phyloP scores from a whole-genome alignment of 1,284 basidiomycete species.

The Vanrija sp. region DNA sequence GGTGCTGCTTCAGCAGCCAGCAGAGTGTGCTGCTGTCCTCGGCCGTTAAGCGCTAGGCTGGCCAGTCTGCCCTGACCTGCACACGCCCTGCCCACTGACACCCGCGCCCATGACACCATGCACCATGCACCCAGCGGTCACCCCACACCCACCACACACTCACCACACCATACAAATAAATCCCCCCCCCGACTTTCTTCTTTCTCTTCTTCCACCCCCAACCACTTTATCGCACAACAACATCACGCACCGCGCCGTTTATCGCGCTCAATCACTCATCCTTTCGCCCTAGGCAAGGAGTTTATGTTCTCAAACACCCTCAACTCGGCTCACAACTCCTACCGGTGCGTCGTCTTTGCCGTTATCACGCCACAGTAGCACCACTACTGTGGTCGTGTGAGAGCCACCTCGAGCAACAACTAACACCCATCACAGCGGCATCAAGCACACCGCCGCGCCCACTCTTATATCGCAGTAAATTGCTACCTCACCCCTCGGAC shows the following conservation, averaged over 20 bases:
- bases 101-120: too few relatives aligned
- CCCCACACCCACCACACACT: too few relatives aligned
- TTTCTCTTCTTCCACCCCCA: background rate
- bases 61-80: too few relatives aligned
- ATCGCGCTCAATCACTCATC: conserved; percentile 3
- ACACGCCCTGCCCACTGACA: too few relatives aligned
- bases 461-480: conserved; percentile 40
- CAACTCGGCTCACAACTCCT: conserved; percentile 45
- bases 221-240: background rate
- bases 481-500: conserved; percentile 8
- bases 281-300: conserved; percentile 7
- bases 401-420: background rate
- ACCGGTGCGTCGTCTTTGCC: conserved; percentile 31
- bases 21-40: too few relatives aligned
- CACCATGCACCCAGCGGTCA: too few relatives aligned
- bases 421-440: conserved; percentile 38
- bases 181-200: background rate
- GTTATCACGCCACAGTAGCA: conserved; percentile 24
- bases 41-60: too few relatives aligned
- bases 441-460: conserved; percentile 49
- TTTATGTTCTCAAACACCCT: conserved; percentile 47
- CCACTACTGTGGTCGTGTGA: conserved; percentile 22
- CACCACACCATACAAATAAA: background rate
- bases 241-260: background rate
- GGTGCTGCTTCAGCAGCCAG: too few relatives aligned